Base-by-base conservation (phyloP, 106 monocot genomes). In the Platanthera zijinensis region DNA sequence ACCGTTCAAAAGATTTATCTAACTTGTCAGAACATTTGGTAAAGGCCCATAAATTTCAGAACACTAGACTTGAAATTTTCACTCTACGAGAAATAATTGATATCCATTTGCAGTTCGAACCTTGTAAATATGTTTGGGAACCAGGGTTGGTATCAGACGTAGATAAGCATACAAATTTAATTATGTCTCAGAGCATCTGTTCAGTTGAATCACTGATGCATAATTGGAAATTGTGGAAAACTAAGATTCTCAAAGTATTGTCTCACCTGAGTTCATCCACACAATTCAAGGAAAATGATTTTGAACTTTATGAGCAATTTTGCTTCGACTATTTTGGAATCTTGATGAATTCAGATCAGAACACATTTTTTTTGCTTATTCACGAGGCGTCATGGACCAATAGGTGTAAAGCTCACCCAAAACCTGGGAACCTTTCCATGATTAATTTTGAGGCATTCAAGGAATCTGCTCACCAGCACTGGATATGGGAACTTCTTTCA, bases 21-120 rank as follows among this genome's bases (percentile, higher is more conserved):
- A 50, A 79, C 15, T 46, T 92, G 32, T 53, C 18, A 9, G 50
- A 70, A 10, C 12, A 19, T 10, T 75, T 84, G 28, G 18, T 13
- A 47, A 62, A 59, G 32, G 67, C 78, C 11, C 15, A 13, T 0
- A 74, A 69, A 19, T 46, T 76, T 62, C 0, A 59, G 25, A 76
- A 89, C 72, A 12, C 84, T 13, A 57, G 75, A 48, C 22, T 69
- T 0, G 56, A 82, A 50, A 47, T 86, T 79, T 76, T 92, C 48
- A n/a, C 83, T 59, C 5, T 54, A 8, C 89, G 84, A 21, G 57
- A 45, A 47, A 67, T 89, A 21, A 78, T 92, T 77, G 92, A 92
- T 83, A 7, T 86, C 30, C 84, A 85, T 69, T 68, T 92, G 2
- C 73, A 69, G 5, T 9, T 46, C 8, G 76, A 83, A 15, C 57